Conservation (phyloP, 1,139 yeast species). For the Scheffersomyces lignicola region DNA sequence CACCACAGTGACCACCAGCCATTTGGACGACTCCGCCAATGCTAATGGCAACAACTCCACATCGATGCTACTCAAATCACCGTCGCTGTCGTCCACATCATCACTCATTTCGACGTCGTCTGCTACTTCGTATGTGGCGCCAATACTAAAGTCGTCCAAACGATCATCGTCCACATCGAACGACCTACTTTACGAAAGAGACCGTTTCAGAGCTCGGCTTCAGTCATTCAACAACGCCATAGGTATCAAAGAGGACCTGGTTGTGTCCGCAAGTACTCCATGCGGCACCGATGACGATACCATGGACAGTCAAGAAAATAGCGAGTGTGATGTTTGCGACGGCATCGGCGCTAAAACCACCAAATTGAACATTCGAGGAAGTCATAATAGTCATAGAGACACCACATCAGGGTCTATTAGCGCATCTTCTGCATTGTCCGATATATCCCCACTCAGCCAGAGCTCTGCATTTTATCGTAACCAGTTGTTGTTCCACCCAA, state of each 20-base stretch:
- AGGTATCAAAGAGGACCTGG: neutral
- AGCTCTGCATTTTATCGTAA: conserved; percentile 20
- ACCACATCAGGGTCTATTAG: too few relatives aligned
- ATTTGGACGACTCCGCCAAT: too few relatives aligned
- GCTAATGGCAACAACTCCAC: too few relatives aligned
- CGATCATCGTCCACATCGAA: conserved; percentile 45
- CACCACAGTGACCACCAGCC: too few relatives aligned
- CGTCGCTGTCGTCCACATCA: neutral
- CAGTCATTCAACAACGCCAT: conserved; percentile 29
- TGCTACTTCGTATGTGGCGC: neutral
- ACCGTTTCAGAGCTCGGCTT: conserved; percentile 43
- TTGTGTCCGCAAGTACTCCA: neutral
- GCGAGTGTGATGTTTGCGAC: conserved; percentile 38
- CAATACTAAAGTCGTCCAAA: conserved; percentile 16
- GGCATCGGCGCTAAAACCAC: conserved; percentile 40
- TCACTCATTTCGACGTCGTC: neutral
- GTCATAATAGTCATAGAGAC: conserved; percentile 2
- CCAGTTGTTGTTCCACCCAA: conserved; percentile 4
- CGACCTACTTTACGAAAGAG: conserved; percentile 44
- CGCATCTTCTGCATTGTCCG: neutral
- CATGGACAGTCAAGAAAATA: conserved; percentile 10
- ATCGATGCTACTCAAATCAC: neutral
- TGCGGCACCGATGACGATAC: conserved; percentile 8
- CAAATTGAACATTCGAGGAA: conserved; percentile 25
- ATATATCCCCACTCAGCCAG: conserved; percentile 28